Base-by-base conservation (phyloP, 495 filamentous ascomycete genomes). In the Sporormia fimetaria region DNA sequence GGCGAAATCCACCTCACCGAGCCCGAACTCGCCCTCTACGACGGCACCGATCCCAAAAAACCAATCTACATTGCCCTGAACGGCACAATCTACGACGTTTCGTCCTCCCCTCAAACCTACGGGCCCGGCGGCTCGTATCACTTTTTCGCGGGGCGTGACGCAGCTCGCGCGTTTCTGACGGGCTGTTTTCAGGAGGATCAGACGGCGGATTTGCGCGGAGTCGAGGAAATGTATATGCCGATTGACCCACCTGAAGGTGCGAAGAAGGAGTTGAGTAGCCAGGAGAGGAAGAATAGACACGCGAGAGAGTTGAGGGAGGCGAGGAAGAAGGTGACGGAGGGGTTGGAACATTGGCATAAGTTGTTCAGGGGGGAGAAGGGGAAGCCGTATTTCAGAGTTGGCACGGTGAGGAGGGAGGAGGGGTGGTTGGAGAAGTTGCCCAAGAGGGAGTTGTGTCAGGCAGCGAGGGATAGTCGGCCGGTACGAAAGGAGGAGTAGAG, bases 31-130 rank as follows among this genome's bases (percentile, higher is more conserved):
- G 46, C 70, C 22, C 64, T 65, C 36, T 90, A 83, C 70, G 80
- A 92, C 63, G 90, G 90, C 64, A 72, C 63, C 35, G 76, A 93
- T 62, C 65, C 76, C 1, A 50, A 55, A 12, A 74, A 80, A 15
- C 92, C 90, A 3, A 78, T 99, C 60, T 87, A 93, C 63, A 68
- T 99, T 33, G 86, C 84, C 37, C 71, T 99, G 31, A 99, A 99
- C 66, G 83, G 87, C 37, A 79, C 73, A 43, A 83, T 99, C 67
- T 96, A 85, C 72, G 90, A 99, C 61, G 92, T 99, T 24, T 78
- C 80, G 9, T 65, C 73, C 4, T 81, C 80, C 47, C 74, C 68
- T 0, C 61, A 65, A 14, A 76, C 80, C 25, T 98, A 99, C 71
- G 88, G 90, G 1, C 84, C 87, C 0, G 87, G 84, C 12, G 92